phyloP scores from a whole-genome alignment of 495 filamentous ascomycete species.

The Aspergillus nidulans region DNA sequence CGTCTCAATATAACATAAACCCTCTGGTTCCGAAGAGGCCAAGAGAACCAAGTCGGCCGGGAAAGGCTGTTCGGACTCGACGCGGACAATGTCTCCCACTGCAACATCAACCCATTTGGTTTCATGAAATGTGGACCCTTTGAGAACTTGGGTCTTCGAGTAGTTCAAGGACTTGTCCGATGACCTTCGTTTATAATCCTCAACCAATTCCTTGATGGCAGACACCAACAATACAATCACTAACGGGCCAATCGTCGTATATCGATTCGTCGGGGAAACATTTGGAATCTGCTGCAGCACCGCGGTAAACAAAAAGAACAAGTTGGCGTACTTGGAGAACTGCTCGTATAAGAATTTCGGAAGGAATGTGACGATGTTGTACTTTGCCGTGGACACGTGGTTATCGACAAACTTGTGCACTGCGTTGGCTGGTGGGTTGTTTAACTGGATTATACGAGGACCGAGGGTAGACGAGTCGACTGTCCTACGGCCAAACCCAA shows the following conservation, averaged over 20 bases:
- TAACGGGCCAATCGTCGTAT: slow-evolving; percentile 93
- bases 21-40: slow-evolving; percentile 95
- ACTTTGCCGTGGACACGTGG: slow-evolving; percentile 96
- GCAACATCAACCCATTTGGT: slow-evolving; percentile 89
- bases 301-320: slow-evolving; percentile 99
- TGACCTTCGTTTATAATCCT: slow-evolving; percentile 85
- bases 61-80: slow-evolving; percentile 95
- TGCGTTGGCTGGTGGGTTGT: slow-evolving; percentile 92
- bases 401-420: slow-evolving; percentile 90
- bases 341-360: slow-evolving; percentile 99
- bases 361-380: slow-evolving; percentile 91
- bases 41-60: slow-evolving; percentile 90
- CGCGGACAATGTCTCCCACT: slow-evolving; percentile 90
- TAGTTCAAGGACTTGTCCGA: slow-evolving; percentile 86
- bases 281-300: slow-evolving; percentile 92
- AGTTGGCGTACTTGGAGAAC: slow-evolving; percentile 98
- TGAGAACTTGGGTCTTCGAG: slow-evolving; percentile 78
- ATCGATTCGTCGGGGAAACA: slow-evolving; percentile 89
- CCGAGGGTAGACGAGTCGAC: slow-evolving; percentile 85
- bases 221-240: slow-evolving; percentile 87
- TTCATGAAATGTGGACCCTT: slow-evolving; percentile 79
- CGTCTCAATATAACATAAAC: slow-evolving; percentile 98
- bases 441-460: slow-evolving; percentile 90
- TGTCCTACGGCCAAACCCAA: slow-evolving; percentile 85
- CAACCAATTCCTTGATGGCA: slow-evolving; percentile 88